Percentiles rank a stretch among this genome's conserved stretches.
Evolutionary conservation across 257 asterid genomes (phyloP).

Genomic region (Mitragyna speciosa): DNA sequence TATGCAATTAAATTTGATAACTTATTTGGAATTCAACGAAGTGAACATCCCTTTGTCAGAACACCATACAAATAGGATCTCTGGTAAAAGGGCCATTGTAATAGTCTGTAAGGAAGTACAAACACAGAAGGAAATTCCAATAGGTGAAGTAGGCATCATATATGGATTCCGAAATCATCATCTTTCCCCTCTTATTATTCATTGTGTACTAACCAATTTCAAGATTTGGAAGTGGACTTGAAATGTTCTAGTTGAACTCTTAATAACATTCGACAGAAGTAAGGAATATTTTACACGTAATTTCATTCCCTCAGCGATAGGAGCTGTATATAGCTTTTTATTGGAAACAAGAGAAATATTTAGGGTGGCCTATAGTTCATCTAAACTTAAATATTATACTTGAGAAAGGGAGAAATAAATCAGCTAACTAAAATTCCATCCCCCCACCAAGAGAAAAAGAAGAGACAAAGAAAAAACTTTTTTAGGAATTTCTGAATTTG

Average conservation of each 20-base stretch:
- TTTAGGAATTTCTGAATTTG: conserved; percentile 41
- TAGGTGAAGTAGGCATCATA: too few species aligned
- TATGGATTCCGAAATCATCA: too few species aligned
- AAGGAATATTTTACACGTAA: neutral
- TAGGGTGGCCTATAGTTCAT: neutral
- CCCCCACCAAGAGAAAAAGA: neutral
- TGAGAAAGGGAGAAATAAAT: neutral
- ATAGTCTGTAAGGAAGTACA: neutral
- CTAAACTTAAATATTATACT: neutral
- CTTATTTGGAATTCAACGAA: neutral
- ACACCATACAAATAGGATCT: too few species aligned
- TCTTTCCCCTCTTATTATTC: neutral
- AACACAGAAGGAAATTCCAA: neutral
- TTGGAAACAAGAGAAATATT: neutral
- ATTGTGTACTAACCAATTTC: neutral
- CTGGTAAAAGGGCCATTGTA: neutral
- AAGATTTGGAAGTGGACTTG: neutral
- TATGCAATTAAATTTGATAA: too few species aligned
- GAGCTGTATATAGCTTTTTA: neutral
- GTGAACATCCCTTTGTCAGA: neutral
- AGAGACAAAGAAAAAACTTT: neutral
- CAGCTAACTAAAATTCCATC: neutral
- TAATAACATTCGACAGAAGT: neutral
- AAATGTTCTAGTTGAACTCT: neutral
- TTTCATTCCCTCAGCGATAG: neutral